Base-by-base conservation (phyloP, 2,329 filamentous ascomycete genomes). In the Lasiodiplodia sp. region DNA sequence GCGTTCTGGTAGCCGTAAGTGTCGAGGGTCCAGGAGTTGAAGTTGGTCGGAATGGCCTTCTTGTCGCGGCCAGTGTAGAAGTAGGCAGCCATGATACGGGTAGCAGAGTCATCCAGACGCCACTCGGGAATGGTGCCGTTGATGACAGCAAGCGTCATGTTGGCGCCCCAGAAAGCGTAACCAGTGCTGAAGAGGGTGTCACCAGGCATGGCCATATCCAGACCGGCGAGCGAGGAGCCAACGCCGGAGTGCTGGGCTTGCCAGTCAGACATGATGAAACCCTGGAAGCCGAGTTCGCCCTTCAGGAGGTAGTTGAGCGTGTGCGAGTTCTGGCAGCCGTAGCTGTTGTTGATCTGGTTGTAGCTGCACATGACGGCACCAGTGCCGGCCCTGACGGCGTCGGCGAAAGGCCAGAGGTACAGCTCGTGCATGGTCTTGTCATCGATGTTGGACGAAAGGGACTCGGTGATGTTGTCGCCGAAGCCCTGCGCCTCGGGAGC, bases 131-230 rank as follows among this genome's bases (percentile, higher is more conserved):
- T 83, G 0, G 94, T 97, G 44, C 94, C 94, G 76, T 98, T 97
- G 73, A 97, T 80, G 6, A 97, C 89, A 1, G 92, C 92, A 58
- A 97, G 83, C 2, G 95, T 97, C 73, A 98, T 80, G 80, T 98
- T 98, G 34, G 89, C 83, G 11, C 95, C 95, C 91, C 92, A 97
- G 84, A 85, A 96, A 21, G 90, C 91, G 63, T 81, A 79, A 7
- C 92, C 92, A 4, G 86, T 88, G 78, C 91, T 88, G 82, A 97
- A 97, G 23, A 81, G 72, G 1, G 91, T 91, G 76, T 97, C 95
- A 67, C 93, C 92, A 0, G 92, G 92, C 93, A 96, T 96, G n/a
- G 86, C 86, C 92, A 96, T 94, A 78, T 96, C 93, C 28, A 96
- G 83, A 49, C 92, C 93, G 25, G 92, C 91, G 47, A 88, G 83